Evolutionary conservation across 2,329 filamentous ascomycete genomes (phyloP).

Genomic region (Laburnicola sp.): DNA sequence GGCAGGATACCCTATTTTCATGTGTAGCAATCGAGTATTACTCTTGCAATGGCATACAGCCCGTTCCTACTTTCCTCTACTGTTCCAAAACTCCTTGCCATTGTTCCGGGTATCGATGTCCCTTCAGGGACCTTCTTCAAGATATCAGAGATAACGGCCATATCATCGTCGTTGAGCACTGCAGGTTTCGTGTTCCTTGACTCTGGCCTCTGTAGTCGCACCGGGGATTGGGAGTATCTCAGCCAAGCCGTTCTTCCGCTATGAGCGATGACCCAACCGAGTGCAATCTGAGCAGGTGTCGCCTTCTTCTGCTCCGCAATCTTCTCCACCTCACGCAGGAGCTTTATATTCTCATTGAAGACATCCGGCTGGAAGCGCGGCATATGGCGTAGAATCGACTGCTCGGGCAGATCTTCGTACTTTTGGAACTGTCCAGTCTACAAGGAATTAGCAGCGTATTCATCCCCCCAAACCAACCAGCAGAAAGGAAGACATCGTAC

Average conservation of each 20-base stretch:
- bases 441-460: conserved; percentile 36
- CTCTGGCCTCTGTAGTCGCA: conserved; percentile 58
- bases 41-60: not conserved
- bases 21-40: conserved; percentile 20
- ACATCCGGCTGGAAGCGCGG: conserved; percentile 67
- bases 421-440: conserved; percentile 51
- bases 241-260: conserved; percentile 58
- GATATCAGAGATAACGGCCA: conserved; percentile 57
- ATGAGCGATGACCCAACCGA: conserved; percentile 63
- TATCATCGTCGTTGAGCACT: conserved; percentile 51
- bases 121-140: conserved; percentile 51
- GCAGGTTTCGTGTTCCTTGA: conserved; percentile 65
- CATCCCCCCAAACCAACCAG: conserved; percentile 45
- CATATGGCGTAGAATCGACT: conserved; percentile 53
- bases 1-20: conserved; percentile 1
- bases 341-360: conserved; percentile 67
- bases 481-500: conserved; percentile 54
- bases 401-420: conserved; percentile 60
- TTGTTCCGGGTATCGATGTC: conserved; percentile 44
- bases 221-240: conserved; percentile 69
- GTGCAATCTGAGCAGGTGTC: conserved; percentile 66
- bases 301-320: conserved; percentile 63
- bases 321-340: conserved; percentile 61
- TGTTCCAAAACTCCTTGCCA: conserved; percentile 5
- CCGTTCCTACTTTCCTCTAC: conserved; percentile 25